Conservation (phyloP, 2,329 filamentous ascomycete genomes). For the Ophiocordyceps robertsii region DNA sequence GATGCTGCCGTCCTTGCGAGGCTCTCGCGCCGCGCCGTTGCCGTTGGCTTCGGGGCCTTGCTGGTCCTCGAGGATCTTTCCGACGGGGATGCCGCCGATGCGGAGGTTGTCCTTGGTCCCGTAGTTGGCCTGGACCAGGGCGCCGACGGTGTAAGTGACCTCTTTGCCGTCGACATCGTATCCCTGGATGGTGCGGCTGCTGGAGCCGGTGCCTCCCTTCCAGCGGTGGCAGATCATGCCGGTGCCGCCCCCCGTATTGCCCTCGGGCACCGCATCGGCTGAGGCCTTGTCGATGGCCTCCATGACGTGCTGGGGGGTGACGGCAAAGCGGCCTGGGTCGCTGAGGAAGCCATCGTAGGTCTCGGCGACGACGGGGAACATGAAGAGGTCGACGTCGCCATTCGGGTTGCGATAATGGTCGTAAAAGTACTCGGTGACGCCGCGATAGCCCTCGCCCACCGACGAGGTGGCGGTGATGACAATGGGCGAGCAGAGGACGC, state of each 20-base stretch:
- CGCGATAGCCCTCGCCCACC: slow-evolving; percentile 44
- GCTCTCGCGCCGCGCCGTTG: slow-evolving; percentile 10
- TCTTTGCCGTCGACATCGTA: slow-evolving; percentile 16
- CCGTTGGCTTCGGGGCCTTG: slow-evolving; percentile 9
- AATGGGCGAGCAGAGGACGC: slow-evolving; percentile 44
- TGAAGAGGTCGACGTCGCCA: slow-evolving; percentile 34
- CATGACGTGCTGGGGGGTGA: slow-evolving; percentile 39
- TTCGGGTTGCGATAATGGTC: slow-evolving; percentile 27
- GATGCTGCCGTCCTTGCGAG: slow-evolving; percentile 21
- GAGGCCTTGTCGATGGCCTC: slow-evolving; percentile 37
- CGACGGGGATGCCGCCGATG: slow-evolving; percentile 48
- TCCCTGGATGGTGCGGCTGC: slow-evolving; percentile 41
- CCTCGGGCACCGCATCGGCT: slow-evolving; percentile 41
- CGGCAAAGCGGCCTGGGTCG: slow-evolving; percentile 39
- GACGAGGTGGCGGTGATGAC: slow-evolving; percentile 45
- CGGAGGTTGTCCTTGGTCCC: slow-evolving; percentile 41
- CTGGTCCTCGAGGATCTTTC: slow-evolving; percentile 33
- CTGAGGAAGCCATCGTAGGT: slow-evolving; percentile 51
- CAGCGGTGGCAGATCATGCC: slow-evolving; percentile 54
- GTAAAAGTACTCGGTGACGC: slow-evolving; percentile 42
- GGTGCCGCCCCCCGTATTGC: slow-evolving; percentile 52
- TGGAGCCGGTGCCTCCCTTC: slow-evolving; percentile 54
- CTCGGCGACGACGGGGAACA: slow-evolving; percentile 46
- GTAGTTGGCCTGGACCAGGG: slow-evolving; percentile 54
- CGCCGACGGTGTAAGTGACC: slow-evolving; percentile 42